These are phyloP conservation scores for Bruguiera parviflora DNA, from an alignment of 345 rosid species.

Conservation along the genomic window DNA sequence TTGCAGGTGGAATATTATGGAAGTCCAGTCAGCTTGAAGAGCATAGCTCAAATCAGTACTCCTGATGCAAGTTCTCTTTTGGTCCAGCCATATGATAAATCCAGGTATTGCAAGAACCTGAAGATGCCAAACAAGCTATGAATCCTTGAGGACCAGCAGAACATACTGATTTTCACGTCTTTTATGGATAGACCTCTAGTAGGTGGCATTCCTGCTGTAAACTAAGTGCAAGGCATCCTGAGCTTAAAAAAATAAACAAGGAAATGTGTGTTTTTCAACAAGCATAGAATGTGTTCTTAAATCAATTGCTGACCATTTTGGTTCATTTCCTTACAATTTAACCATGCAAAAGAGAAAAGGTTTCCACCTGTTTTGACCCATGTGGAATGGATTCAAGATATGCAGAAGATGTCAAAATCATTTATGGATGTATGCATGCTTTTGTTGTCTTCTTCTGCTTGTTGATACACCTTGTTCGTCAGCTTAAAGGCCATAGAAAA, in stretches of 20 bases:
- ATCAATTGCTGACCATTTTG: background rate
- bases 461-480: constrained; percentile 21
- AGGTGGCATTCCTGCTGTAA: background rate
- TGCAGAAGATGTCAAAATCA: background rate
- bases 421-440: background rate
- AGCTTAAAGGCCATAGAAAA: constrained; percentile 91
- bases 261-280: too few species aligned
- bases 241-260: too few species aligned
- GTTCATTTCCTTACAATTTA: background rate
- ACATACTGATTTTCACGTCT: background rate
- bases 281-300: background rate
- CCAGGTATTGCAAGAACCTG: constrained; percentile 48
- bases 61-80: constrained; percentile 90
- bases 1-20: constrained; percentile 90
- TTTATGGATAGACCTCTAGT: background rate
- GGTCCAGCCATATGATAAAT: constrained; percentile 92
- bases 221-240: background rate
- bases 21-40: constrained; percentile 84
- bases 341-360: background rate
- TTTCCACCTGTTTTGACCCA: background rate
- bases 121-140: constrained; percentile 3
- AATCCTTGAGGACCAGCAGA: background rate
- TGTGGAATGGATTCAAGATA: background rate
- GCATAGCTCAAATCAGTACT: constrained; percentile 84
- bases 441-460: too few species aligned